Evolutionary conservation across 371 early-diverging fungal species (phyloP).

Genomic region (Chytridium lagenaria): DNA sequence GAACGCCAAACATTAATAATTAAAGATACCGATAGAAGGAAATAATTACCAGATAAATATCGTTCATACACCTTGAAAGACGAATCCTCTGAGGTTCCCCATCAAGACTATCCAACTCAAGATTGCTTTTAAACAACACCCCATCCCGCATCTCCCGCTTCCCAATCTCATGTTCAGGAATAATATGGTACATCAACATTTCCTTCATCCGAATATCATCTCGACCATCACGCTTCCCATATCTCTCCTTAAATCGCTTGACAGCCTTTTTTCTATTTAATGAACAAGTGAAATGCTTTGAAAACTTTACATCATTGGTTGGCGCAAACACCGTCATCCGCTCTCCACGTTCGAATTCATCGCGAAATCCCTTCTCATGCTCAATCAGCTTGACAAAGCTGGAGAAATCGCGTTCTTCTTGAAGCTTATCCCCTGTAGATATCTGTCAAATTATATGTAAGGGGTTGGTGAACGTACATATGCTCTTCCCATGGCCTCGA

Average conservation of each 20-base stretch:
- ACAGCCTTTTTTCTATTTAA: conserved; percentile 15
- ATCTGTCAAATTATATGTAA: too few species aligned
- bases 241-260: conserved; percentile 16
- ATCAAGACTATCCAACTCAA: conserved; percentile 28
- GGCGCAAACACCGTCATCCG: conserved; percentile 32
- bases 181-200: conserved; percentile 37
- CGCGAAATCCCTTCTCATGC: conserved; percentile 38
- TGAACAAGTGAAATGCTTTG: too few species aligned
- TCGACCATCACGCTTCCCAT: not conserved
- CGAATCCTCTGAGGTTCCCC: conserved; percentile 40
- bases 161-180: conserved; percentile 25
- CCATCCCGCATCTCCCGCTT: conserved; percentile 31
- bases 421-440: conserved; percentile 6
- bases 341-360: conserved; percentile 34
- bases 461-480: too few species aligned
- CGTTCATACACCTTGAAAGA: conserved; percentile 25
- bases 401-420: conserved; percentile 28
- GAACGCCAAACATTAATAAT: too few species aligned
- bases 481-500: too few species aligned
- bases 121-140: conserved; percentile 30
- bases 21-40: too few species aligned
- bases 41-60: conserved; percentile 26
- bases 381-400: conserved; percentile 37
- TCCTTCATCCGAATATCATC: too few species aligned
- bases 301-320: conserved; percentile 25